Base-by-base conservation (phyloP, 2,329 filamentous ascomycete genomes). In the Ceratocystis variospora region DNA sequence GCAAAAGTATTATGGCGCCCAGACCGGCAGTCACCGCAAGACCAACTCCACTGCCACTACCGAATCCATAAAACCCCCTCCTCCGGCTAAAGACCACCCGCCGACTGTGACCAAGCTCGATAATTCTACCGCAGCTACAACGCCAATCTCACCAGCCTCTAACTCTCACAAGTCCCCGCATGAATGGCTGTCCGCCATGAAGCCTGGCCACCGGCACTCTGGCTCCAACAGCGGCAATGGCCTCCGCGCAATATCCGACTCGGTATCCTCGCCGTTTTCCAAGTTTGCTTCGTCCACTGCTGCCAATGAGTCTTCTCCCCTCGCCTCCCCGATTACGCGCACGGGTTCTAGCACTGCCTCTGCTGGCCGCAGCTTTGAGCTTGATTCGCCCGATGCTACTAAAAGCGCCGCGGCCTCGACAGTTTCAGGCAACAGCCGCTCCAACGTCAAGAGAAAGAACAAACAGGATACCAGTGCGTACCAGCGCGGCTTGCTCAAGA, bases 381-480 rank as follows among this genome's bases (percentile, higher is more conserved):
- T 92, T 0, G 89, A 93, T 63, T 90, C 88, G 53, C 83, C 86
- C 0, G 87, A 88, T 71, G 77, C 79, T 0, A 80, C 82, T 61
- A 86, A 83, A 73, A 83, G 79, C 69, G 55, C 62, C 0, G 67
- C 61, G 12, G 78, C 80, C 1, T 73, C 76, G 5, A 74, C 77
- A 3, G 81, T 81, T 2, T 75, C 79, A 2, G 80, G 77, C 73
- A 77, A 79, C 72, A 75, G 77, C 71, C 78, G 76, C 70, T 53
- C 62, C 25, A 68, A 68, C 44, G 57, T 64, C 66, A 78, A 81
- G 72, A 81, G 87, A 81, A 92, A 93, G 76, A 84, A 86, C 63
- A 99, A 99, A 78, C 95, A 97, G 74, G 87, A 90, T 67, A 99
- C 94, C 0, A 96, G 92, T 72, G 94, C 94, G 0, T 99, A 97